These are phyloP conservation scores for Coemansia sp. DNA, from an alignment of 192 early-diverging fungal genomes.

Conservation along the genomic window DNA sequence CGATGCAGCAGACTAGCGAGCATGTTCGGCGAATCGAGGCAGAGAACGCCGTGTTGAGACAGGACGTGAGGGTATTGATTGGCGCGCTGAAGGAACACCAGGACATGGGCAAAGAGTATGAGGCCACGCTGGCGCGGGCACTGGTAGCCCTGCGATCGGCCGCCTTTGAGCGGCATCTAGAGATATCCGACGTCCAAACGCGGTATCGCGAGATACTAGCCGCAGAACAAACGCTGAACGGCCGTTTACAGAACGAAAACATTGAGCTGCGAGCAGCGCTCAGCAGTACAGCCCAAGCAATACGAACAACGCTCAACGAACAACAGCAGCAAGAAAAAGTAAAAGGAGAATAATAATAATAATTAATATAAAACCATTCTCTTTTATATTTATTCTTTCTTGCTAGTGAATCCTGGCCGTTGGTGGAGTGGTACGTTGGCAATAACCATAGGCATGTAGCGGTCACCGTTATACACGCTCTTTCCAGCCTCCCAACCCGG, in stretches of 20 bases:
- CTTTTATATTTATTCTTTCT: slow-evolving; percentile 19
- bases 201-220: slow-evolving; percentile 38
- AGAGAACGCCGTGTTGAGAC: slow-evolving; percentile 30
- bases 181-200: slow-evolving; percentile 29
- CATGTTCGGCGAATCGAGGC: slow-evolving; percentile 3
- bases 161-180: slow-evolving; percentile 40
- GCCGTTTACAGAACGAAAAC: slow-evolving; percentile 35
- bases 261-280: slow-evolving; percentile 22
- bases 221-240: slow-evolving; percentile 32
- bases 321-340: too few relatives aligned
- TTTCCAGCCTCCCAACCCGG: slow-evolving; percentile 77
- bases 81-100: slow-evolving; percentile 47
- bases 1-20: not conserved
- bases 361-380: slow-evolving; percentile 11
- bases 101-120: slow-evolving; percentile 42
- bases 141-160: slow-evolving; percentile 35
- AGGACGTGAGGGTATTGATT: slow-evolving; percentile 25
- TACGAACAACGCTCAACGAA: slow-evolving; percentile 20
- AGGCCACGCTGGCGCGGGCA: slow-evolving; percentile 33
- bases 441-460: slow-evolving; percentile 64
- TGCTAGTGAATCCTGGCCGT: slow-evolving; percentile 42
- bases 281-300: slow-evolving; percentile 22
- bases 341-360: not conserved
- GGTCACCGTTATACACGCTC: slow-evolving; percentile 89
- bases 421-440: slow-evolving; percentile 54